Evolutionary conservation across 2,329 filamentous ascomycete species (phyloP).

Genomic region (Xylaria digitata): DNA sequence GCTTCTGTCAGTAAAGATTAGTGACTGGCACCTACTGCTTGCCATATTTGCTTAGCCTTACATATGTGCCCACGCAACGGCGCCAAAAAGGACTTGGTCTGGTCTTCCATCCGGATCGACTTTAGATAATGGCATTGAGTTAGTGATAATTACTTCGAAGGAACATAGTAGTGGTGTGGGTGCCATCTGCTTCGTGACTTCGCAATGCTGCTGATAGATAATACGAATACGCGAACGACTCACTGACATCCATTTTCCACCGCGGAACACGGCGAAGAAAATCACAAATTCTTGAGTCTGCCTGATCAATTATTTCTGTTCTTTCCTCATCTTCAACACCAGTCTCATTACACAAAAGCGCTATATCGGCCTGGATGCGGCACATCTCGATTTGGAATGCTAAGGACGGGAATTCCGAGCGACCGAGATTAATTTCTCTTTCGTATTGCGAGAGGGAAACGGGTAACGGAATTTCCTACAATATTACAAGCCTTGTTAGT

Average conservation of each 20-base stretch:
- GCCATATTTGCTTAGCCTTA: constrained; percentile 42
- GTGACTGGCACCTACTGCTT: background rate
- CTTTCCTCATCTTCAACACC: constrained; percentile 44
- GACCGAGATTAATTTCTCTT: constrained; percentile 50
- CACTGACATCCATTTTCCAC: constrained; percentile 53
- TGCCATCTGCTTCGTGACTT: background rate
- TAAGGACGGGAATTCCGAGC: constrained; percentile 54
- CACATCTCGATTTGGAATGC: constrained; percentile 54
- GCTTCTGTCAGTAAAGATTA: constrained; percentile 39
- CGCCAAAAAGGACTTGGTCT: constrained; percentile 54
- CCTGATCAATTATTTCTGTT: constrained; percentile 47
- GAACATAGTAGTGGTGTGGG: background rate
- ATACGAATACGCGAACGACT: constrained; percentile 19
- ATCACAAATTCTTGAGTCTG: constrained; percentile 53
- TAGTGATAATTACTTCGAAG: constrained; percentile 13
- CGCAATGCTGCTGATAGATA: background rate
- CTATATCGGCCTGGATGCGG: constrained; percentile 51
- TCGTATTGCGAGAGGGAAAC: constrained; percentile 53
- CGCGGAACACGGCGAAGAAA: constrained; percentile 54
- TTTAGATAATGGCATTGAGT: constrained; percentile 12
- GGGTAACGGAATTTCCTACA: constrained; percentile 51
- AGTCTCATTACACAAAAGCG: constrained; percentile 45
- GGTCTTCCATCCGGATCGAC: constrained; percentile 52
- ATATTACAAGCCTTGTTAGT: constrained; percentile 19
- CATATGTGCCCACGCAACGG: constrained; percentile 52